Conservation (phyloP, 305 asterid genomes). For the Withania somnifera region DNA sequence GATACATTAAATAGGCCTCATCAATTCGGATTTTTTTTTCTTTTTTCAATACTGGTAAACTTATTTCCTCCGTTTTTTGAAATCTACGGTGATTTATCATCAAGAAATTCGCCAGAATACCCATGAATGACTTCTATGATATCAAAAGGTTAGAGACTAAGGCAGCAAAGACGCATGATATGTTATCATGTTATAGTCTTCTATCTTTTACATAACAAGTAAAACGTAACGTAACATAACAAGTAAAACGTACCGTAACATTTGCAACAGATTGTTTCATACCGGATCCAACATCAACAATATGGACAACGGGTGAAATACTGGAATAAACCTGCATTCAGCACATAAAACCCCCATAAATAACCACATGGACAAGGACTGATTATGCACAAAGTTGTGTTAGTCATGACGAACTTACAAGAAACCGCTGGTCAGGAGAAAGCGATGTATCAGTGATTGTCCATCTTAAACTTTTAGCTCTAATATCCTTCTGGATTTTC, state of each 20-base stretch:
- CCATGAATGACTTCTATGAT: background rate
- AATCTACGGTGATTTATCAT: background rate
- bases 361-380: background rate
- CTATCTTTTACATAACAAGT: constrained; percentile 6
- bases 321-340: constrained; percentile 71
- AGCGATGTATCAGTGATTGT: constrained; percentile 70
- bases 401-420: constrained; percentile 37
- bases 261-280: constrained; percentile 67
- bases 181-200: background rate
- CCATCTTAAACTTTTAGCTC: constrained; percentile 65
- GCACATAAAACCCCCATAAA: constrained; percentile 5
- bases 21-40: background rate
- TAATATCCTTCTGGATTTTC: constrained; percentile 64
- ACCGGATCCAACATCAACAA: constrained; percentile 81
- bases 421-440: constrained; percentile 68
- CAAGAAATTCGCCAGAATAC: background rate
- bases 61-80: background rate
- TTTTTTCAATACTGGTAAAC: background rate
- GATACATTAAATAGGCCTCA: background rate
- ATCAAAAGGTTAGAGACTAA: background rate
- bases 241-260: constrained; percentile 52
- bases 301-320: constrained; percentile 75
- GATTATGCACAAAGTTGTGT: background rate
- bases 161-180: background rate
- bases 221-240: constrained; percentile 44